These are phyloP conservation scores for Sordariomycetes sp. DNA, from an alignment of 2,329 filamentous ascomycete species.

Conservation along the genomic window DNA sequence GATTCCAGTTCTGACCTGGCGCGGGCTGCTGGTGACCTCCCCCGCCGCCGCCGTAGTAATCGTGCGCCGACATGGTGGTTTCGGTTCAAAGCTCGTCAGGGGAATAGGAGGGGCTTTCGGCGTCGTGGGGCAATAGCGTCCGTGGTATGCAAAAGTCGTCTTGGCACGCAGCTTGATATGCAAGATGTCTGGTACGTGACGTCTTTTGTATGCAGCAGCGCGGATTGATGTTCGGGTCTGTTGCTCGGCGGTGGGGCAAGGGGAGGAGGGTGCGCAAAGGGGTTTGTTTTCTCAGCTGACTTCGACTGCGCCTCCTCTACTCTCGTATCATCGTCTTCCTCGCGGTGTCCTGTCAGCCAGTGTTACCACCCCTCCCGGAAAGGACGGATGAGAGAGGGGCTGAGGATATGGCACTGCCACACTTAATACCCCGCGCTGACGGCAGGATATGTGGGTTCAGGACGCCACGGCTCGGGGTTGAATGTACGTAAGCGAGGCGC, in stretches of 20 bases:
- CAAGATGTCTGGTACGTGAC: not conserved
- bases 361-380: not conserved
- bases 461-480: not conserved
- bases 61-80: not conserved
- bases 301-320: not conserved
- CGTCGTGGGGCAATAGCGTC: not conserved
- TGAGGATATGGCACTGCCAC: not conserved
- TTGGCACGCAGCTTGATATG: not conserved
- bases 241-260: not conserved
- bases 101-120: not conserved
- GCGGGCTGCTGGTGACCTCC: not conserved
- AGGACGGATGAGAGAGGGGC: not conserved
- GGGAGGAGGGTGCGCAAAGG: not conserved
- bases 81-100: not conserved
- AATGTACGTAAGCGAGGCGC: not conserved
- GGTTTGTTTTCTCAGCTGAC: not conserved
- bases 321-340: not conserved
- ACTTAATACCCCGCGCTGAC: not conserved
- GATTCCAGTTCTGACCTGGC: not conserved
- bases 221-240: not conserved
- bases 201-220: not conserved
- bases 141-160: not conserved
- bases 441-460: not conserved
- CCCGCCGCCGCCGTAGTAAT: slow-evolving; percentile 4
- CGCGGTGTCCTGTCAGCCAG: not conserved